Evolutionary conservation across 176 grass and related monocot species (phyloP).

Genomic region (Oryza officinalis): DNA sequence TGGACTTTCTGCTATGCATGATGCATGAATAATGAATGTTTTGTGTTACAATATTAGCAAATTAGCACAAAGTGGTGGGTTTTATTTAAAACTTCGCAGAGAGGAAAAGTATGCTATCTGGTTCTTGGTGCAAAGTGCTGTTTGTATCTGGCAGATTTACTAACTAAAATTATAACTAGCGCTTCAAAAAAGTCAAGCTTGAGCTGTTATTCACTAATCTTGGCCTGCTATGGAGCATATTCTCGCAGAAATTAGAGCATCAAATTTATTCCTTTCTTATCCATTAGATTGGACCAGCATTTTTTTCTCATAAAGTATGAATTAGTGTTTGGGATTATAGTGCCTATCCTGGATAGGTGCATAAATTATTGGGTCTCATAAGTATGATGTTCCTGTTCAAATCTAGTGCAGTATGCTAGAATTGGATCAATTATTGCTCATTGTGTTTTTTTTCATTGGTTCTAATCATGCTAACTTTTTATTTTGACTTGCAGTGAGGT

Average conservation of each 20-base stretch:
- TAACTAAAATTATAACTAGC: neutral
- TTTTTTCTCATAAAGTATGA: slow-evolving; percentile 9
- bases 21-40: neutral
- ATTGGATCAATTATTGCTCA: slow-evolving; percentile 5
- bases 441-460: neutral
- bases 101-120: neutral
- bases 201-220: neutral
- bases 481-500: slow-evolving; percentile 48
- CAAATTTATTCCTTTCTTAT: neutral
- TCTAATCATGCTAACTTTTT: slow-evolving; percentile 27
- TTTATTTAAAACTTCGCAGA: neutral
- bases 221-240: neutral
- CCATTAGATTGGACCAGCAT: neutral
- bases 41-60: neutral
- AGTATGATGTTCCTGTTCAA: neutral
- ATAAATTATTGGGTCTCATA: neutral
- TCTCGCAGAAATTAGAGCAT: neutral
- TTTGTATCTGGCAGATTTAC: neutral
- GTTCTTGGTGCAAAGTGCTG: neutral
- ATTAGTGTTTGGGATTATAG: neutral
- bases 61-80: neutral
- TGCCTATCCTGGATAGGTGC: neutral
- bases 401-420: slow-evolving; percentile 21
- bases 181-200: neutral
- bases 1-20: neutral